phyloP scores from a whole-genome alignment of 2,329 filamentous ascomycete species.

The Alternaria arbusti region DNA sequence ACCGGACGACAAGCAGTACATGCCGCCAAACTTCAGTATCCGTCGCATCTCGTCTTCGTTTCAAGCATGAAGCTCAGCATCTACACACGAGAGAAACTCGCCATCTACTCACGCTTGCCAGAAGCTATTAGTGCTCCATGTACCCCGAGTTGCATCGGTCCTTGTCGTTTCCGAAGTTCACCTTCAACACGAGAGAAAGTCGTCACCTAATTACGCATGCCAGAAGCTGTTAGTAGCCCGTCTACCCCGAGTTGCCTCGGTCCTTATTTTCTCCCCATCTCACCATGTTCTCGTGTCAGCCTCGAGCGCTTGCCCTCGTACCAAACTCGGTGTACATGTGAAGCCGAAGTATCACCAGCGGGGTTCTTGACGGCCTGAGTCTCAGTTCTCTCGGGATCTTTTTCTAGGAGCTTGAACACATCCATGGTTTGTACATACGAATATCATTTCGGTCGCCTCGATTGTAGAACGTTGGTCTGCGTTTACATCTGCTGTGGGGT shows the following conservation, averaged over 20 bases:
- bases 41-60: not conserved
- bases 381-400: too few relatives aligned
- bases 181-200: not conserved
- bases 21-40: not conserved
- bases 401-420: too few relatives aligned
- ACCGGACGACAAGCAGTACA: not conserved
- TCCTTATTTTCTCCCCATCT: not conserved
- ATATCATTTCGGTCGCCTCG: too few relatives aligned
- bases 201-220: not conserved
- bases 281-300: not conserved
- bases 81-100: rapidly evolving
- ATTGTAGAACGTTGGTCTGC: too few relatives aligned
- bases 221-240: not conserved
- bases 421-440: too few relatives aligned
- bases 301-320: not conserved
- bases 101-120: not conserved
- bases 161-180: not conserved
- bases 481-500: too few relatives aligned
- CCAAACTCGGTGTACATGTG: not conserved
- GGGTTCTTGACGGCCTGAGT: too few relatives aligned
- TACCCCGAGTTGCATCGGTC: not conserved
- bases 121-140: not conserved
- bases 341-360: not conserved
- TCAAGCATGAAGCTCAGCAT: not conserved
- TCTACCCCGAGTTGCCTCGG: not conserved